A percentile compares a stretch with the other conserved stretches of the same genome.
Evolutionary conservation across 768 basidiomycete species (phyloP).

Genomic region (Leccinellum luteum): DNA sequence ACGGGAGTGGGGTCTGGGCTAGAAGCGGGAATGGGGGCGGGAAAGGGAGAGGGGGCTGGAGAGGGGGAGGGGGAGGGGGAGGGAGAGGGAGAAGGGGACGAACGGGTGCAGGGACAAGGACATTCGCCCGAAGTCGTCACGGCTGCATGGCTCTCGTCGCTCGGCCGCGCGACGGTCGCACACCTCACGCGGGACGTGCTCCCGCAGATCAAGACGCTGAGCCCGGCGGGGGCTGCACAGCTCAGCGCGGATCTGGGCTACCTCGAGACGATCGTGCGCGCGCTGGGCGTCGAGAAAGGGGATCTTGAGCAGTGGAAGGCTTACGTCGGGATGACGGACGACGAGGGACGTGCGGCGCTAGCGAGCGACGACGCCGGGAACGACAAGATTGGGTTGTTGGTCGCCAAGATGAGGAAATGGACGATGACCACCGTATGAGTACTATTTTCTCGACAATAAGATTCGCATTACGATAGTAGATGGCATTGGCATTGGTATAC

Average conservation of each 20-base stretch:
- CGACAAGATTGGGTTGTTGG: slow-evolving; percentile 18
- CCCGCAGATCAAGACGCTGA: slow-evolving; percentile 65
- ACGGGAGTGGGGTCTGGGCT: background rate
- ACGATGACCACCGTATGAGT: background rate
- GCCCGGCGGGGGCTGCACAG: slow-evolving; percentile 72
- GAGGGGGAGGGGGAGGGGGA: background rate
- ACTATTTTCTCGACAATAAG: background rate
- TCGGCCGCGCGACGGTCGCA: slow-evolving; percentile 76
- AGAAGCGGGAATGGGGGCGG: too few relatives aligned
- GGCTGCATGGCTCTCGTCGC: slow-evolving; percentile 87
- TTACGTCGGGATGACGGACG: slow-evolving; percentile 60
- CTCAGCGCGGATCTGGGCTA: slow-evolving; percentile 86
- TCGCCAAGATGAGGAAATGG: slow-evolving; percentile 36
- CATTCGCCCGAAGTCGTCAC: slow-evolving; percentile 75
- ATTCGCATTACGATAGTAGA: slow-evolving; percentile 3
- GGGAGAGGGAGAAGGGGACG: background rate
- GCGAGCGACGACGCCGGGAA: slow-evolving; percentile 12
- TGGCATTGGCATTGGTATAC: background rate
- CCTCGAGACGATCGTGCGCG: slow-evolving; percentile 84
- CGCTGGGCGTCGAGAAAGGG: slow-evolving; percentile 83
- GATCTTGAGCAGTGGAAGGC: slow-evolving; percentile 81
- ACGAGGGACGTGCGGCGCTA: slow-evolving; percentile 28
- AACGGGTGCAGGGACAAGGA: slow-evolving; percentile 24
- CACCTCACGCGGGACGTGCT: slow-evolving; percentile 70
- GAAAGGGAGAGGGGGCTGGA: background rate